Base-by-base conservation (phyloP, 2,329 filamentous ascomycete species). In the Stylonectria norvegica region DNA sequence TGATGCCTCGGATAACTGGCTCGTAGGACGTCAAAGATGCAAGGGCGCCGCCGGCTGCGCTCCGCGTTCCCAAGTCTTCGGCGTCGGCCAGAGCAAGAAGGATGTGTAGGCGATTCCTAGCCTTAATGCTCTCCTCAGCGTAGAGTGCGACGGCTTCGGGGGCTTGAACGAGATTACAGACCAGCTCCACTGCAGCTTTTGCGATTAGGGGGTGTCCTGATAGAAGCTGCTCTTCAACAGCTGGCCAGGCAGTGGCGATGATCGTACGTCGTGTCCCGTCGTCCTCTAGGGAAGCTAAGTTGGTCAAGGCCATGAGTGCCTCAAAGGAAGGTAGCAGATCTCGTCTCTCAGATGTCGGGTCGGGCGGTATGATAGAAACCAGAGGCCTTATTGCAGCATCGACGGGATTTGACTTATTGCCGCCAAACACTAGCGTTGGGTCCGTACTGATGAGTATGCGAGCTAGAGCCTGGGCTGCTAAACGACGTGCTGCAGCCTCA, bases 281-380 rank as follows among this genome's bases (percentile, higher is more conserved):
- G 45, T 84, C 76, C 38, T 90, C 84, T 10, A 83, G 78, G 0
- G 88, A 94, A 0, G 91, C 93, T 6, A 98, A 78, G 55, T 98
- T 98, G 0, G 93, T 97, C 23, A 98, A 77, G 0, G 93, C 91
- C 62, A 97, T 85, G 7, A 98, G 76, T 1, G 85, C 77, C 65
- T 98, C 93, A 53, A 97, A 98, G 0, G 86, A 83, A 0, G 93
- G 89, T 1, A 98, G 76, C 11, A 97, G 78, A 61, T 95, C 86
- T 36, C 84, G 79, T 2, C 79, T 78, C 32, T 83, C 78, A 3
- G 74, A 70, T 2, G 71, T 68, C 4, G 81, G 76, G 36, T 86
- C 79, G 5, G 81, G 78, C 0, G 77, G 68, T 12, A 97, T 75
- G 38, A 97, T 84, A 15, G 79, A 81, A 5, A 86, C 66, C 1